Evolutionary conservation across 192 early-diverging fungal species (phyloP), one percentile per base, ranked within the genome.

Genomic region (Funneliformis mosseae): DNA sequence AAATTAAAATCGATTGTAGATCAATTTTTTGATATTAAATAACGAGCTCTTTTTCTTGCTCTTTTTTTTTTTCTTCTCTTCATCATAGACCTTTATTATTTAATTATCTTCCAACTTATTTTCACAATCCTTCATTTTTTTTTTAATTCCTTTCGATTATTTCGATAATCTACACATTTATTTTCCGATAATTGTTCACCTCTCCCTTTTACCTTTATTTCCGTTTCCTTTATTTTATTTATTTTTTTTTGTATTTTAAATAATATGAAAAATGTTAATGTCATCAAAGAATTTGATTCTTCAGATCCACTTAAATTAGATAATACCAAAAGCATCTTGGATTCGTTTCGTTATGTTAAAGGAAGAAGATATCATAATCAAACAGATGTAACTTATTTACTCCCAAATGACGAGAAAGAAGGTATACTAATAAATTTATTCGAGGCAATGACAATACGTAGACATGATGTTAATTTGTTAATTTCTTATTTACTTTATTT

Each of bases 301-400:
- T 55, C 50, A 18, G 50, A 55, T 55, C 50, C 50, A 1, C 6
- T 55, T 21, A 55, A 55, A 55, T 55, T 18, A 21, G 18, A 5
- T 55, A 7, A 55, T 55, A 7, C 18, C 6, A 6, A 55, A 21
- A 21, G 4, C 21, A 55, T 55, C 6, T 21, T 73, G n/a, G 71
- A 73, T 4, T 23, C 43, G 14, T 73, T 73, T 28, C 28, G 45
- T n/a, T 73, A 33, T 21, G 69, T 71, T 70, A 38, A 80, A 21
- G 74, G 74, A 9, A 33, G 82, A 76, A 66, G 42, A n/a, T 81
- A 77, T 62, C 83, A 81, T 43, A 73, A 83, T 33, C 11, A 28
- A 43, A 5, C 23, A n/a, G 55, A 82, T 63, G 39, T 41, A 33
- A 72, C 48, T 55, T 85, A 83, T 42, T 45, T 50, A 18, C 70